phyloP scores from a whole-genome alignment of 1,284 basidiomycete genomes.

The Malassezia sympodialis region DNA sequence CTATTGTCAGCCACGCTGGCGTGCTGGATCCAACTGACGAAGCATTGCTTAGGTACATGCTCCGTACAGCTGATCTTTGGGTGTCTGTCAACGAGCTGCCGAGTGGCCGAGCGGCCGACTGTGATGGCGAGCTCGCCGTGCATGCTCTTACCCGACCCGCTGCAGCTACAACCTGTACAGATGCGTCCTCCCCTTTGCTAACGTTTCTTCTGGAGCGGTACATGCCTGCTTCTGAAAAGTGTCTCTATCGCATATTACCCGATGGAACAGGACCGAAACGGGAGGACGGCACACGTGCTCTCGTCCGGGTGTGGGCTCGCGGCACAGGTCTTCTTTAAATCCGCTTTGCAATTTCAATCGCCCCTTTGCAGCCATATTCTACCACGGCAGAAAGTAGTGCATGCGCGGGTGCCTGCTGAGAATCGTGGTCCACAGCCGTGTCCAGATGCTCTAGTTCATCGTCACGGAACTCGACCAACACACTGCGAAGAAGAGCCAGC shows the following conservation, averaged over 20 bases:
- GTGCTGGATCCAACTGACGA: slow-evolving; percentile 10
- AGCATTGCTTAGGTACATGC: slow-evolving; percentile 5
- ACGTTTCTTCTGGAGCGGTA: slow-evolving; percentile 4
- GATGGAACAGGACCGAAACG: slow-evolving; percentile 13
- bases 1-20: background rate
- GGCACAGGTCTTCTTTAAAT: slow-evolving; percentile 51
- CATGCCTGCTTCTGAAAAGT: slow-evolving; percentile 2
- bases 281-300: slow-evolving; percentile 8
- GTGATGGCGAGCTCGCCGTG: slow-evolving; percentile 12
- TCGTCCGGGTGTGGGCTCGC: slow-evolving; percentile 12
- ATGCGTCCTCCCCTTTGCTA: background rate
- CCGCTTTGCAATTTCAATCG: slow-evolving; percentile 77
- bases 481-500: slow-evolving; percentile 58
- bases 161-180: background rate
- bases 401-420: slow-evolving; percentile 83
- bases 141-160: slow-evolving; percentile 7
- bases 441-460: slow-evolving; percentile 91
- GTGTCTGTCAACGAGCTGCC: slow-evolving; percentile 13
- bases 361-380: slow-evolving; percentile 73
- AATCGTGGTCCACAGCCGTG: slow-evolving; percentile 76
- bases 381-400: slow-evolving; percentile 75
- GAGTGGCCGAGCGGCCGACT: slow-evolving; percentile 17
- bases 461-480: slow-evolving; percentile 78
- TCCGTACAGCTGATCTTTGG: slow-evolving; percentile 16
- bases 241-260: slow-evolving; percentile 9